These are phyloP conservation scores for Candida piceae DNA, from an alignment of 805 yeast genomes.

Conservation along the genomic window DNA sequence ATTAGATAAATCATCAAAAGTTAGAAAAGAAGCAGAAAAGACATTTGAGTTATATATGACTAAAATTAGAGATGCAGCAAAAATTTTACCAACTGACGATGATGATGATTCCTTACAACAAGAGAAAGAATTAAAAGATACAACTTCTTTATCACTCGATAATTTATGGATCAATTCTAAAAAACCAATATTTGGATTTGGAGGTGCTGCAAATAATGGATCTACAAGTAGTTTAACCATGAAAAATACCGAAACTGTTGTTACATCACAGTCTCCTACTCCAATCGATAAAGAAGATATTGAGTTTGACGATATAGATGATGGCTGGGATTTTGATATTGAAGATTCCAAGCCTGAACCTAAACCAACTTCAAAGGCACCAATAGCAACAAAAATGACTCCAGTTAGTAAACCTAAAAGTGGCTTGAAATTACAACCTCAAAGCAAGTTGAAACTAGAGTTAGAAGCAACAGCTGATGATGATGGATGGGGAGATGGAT, in stretches of 20 bases:
- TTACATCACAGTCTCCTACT: neutral
- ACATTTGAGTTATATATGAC: constrained; percentile 59
- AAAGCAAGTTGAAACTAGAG: constrained; percentile 30
- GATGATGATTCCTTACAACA: constrained; percentile 21
- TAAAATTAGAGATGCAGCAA: constrained; percentile 46
- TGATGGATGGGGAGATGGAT: constrained; percentile 21
- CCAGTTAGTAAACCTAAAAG: constrained; percentile 2
- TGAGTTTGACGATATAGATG: constrained; percentile 22
- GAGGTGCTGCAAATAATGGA: constrained; percentile 9
- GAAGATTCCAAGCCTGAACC: constrained; percentile 16
- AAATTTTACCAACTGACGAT: constrained; percentile 26
- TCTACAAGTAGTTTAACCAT: constrained; percentile 16
- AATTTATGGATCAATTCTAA: constrained; percentile 18
- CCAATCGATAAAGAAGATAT: constrained; percentile 4
- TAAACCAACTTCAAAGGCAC: no score
- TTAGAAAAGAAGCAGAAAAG: constrained; percentile 66
- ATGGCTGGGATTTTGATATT: constrained; percentile 28
- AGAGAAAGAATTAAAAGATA: constrained; percentile 12
- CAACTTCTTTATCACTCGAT: constrained; percentile 19
- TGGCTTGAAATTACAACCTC: constrained; percentile 19
- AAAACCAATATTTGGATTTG: constrained; percentile 16
- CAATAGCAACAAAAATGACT: no score
- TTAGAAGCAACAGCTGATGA: constrained; percentile 30
- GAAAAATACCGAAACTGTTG: constrained; percentile 10
- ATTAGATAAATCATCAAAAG: constrained; percentile 66